Evolutionary conservation across 768 basidiomycete genomes (phyloP), one percentile per base, ranked within the genome.

Genomic region (Suillus alpinus): DNA sequence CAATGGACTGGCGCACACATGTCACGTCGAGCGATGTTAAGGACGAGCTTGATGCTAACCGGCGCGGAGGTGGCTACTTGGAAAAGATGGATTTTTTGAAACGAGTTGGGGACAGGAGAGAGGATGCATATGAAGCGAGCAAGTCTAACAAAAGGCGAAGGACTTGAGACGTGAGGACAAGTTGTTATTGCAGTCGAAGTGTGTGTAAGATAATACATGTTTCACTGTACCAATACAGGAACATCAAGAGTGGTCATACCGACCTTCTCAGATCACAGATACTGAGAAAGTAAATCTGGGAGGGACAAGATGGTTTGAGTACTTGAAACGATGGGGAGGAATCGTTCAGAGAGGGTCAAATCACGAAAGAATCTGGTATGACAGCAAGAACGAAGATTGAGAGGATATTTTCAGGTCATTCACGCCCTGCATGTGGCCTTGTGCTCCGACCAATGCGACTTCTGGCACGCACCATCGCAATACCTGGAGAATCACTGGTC

Each of bases 21-120:
- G 73, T 92, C 14, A 72, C 79, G 20, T 62, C 80, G 0, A 67
- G 71, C 20, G 81, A 77, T 3, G 68, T 87, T 9, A 81, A 84
- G 62, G 87, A 92, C 65, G 89, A 91, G 62, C 79, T 95, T n/a
- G 84, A 89, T 53, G 83, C 84, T 3, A 88, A 92, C 61, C 78
- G 87, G 51, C 82, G 87, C 44, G 83, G 86, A 0, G 91, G 89
- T 9, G 91, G 92, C 0, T 95, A 90, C 72, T 76, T 95, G 20
- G 92, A 92, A 65, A 94, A 90, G 74, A 85, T 92, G 34, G 91
- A 93, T 41, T 95, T 94, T 68, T 73, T 95, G 67, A 77, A 86
- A 61, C 76, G 93, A 50, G 92, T 94, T 0, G 87, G 85, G 36
- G 86, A 85, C 52, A 80, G 90, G 62, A 86, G 82, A 71, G 89